Percentiles rank a stretch among this genome's conserved stretches.
Conservation (phyloP, 306 rosid species). For the Carpinus fangiana region DNA sequence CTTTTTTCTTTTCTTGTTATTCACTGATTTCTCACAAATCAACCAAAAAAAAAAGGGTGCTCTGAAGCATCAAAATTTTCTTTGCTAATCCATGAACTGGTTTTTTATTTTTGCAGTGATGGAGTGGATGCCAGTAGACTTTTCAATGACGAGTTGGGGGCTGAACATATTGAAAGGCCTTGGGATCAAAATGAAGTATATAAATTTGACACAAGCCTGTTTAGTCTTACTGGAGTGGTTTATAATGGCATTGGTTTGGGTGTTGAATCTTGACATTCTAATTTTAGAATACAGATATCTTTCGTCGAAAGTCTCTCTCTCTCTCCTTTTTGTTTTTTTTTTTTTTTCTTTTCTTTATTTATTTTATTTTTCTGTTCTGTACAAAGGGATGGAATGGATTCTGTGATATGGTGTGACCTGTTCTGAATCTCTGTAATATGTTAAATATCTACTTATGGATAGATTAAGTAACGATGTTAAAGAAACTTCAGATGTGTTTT, state of each 20-base stretch:
- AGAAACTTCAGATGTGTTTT: background rate
- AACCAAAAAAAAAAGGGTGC: background rate
- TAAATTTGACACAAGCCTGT: background rate
- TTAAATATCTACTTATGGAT: background rate
- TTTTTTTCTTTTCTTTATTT: no score
- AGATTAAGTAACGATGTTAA: background rate
- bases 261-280: background rate
- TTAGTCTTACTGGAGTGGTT: background rate
- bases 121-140: background rate
- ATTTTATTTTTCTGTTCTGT: background rate
- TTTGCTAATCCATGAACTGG: background rate
- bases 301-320: background rate
- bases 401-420: background rate
- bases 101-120: constrained; percentile 14
- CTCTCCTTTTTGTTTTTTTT: background rate
- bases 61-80: background rate
- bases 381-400: background rate
- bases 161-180: background rate
- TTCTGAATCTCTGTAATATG: background rate
- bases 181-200: background rate
- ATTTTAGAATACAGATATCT: background rate
- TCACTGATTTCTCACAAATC: background rate
- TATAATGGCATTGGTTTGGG: background rate
- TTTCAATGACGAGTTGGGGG: background rate
- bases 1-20: background rate